Evolutionary conservation across 2,329 filamentous ascomycete species (phyloP), one percentile per base, ranked within the genome.

Genomic region (Botrytis deweyae): DNA sequence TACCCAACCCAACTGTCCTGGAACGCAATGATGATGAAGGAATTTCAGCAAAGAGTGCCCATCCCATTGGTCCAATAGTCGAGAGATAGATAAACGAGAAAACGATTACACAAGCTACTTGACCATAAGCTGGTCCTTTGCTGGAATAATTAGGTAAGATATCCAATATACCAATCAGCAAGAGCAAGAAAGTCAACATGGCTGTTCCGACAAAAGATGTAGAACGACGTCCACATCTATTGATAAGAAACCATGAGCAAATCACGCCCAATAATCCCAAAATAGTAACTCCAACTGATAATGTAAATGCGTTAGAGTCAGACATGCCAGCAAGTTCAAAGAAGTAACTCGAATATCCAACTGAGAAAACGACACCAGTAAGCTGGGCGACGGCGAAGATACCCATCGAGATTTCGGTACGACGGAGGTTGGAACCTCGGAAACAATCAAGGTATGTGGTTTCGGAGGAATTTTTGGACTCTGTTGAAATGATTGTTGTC

Each of bases 361-460:
- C 85, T 3, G 86, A 76, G 44, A 81, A 94, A 83, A 95, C 92
- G 80, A 92, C 90, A 66, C 85, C 88, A 74, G 46, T 79, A 74
- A 67, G 86, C 82, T 66, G 86, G 75, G 86, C 85, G 1, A 81
- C 75, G 6, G 77, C 73, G 65, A 80, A 80, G 22, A 72, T 75
- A 18, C 75, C 75, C 66, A 72, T 74, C 8, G 75, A 72, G 44
- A 77, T 78, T 38, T 72, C 52, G 14, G 77, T 78, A 20, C 76
- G 76, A 29, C 74, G 62, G 5, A 74, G 73, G 36, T 78, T 73
- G n/a, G 76, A 78, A 9, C 75, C 77, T 3, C 74, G 71, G 74
- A 78, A 78, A 63, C 76, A 78, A 52, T 78, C 75, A 38, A 78
- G 52, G 18, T 68, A 78, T 5, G 55, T 63, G 29, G 68, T 75